phyloP scores from a whole-genome alignment of 768 basidiomycete genomes.

The Amanita jacksonii region DNA sequence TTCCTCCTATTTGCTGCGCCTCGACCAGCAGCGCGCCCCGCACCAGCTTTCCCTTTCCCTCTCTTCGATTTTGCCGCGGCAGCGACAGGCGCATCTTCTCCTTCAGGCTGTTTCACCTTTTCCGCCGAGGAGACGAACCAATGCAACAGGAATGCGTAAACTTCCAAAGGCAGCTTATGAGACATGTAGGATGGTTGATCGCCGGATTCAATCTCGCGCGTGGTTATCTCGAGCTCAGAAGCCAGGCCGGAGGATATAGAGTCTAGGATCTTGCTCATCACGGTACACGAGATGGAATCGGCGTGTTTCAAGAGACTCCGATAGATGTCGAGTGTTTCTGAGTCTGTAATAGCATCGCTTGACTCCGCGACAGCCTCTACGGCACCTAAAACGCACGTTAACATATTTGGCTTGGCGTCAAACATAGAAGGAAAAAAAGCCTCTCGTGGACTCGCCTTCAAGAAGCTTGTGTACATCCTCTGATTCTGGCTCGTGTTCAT shows the following conservation, averaged over 20 bases:
- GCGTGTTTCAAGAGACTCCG: conserved; percentile 74
- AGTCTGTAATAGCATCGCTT: conserved; percentile 61
- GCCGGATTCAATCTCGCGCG: conserved; percentile 60
- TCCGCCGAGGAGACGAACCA: conserved; percentile 86
- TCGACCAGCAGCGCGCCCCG: conserved; percentile 20
- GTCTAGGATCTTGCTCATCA: conserved; percentile 84
- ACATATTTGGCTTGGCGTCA: not conserved
- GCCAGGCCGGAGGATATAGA: conserved; percentile 70
- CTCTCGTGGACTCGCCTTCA: conserved; percentile 35
- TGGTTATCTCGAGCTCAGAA: conserved; percentile 62
- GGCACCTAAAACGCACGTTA: conserved; percentile 38
- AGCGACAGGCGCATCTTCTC: conserved; percentile 36
- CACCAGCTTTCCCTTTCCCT: conserved; percentile 46
- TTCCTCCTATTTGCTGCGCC: conserved; percentile 34
- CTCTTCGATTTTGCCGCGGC: conserved; percentile 36
- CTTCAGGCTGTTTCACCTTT: conserved; percentile 51
- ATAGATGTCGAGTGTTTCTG: conserved; percentile 71
- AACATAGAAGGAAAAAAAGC: not conserved
- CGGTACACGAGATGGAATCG: conserved; percentile 45
- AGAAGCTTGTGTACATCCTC: conserved; percentile 48
- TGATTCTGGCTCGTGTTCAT: conserved; percentile 54
- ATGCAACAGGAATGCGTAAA: conserved; percentile 85
- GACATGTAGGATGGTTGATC: conserved; percentile 48
- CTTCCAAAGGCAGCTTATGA: conserved; percentile 75
- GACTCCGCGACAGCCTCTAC: conserved; percentile 74